Percentiles rank a stretch among this genome's conserved stretches.
These are phyloP conservation scores for Ceratocystis colombiana DNA, from an alignment of 2,329 filamentous ascomycete genomes.

Conservation along the genomic window DNA sequence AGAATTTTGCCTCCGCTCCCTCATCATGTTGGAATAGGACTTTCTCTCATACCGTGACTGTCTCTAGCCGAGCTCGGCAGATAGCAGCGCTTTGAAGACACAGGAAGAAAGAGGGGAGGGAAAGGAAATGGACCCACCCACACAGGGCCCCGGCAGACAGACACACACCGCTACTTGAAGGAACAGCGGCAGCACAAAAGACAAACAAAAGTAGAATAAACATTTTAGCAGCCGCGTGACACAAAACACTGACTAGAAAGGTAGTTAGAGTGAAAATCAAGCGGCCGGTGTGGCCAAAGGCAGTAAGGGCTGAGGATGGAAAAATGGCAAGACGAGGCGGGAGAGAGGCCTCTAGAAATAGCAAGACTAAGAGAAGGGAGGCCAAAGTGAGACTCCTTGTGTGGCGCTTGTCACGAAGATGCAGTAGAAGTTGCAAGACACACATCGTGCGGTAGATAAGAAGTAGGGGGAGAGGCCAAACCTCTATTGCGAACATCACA, in stretches of 20 bases:
- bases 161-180: conserved; percentile 11
- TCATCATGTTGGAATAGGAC: not conserved
- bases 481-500: too few species aligned
- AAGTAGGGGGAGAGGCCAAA: not conserved
- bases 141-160: not conserved
- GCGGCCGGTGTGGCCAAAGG: not conserved
- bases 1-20: conserved; percentile 3
- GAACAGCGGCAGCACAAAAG: not conserved
- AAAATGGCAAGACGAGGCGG: conserved; percentile 17
- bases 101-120: not conserved
- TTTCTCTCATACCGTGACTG: not conserved
- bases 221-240: not conserved
- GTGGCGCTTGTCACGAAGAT: not conserved
- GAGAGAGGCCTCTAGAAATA: not conserved
- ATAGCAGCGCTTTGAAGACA: not conserved
- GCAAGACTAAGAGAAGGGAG: conserved; percentile 14
- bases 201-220: conserved; percentile 10
- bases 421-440: not conserved
- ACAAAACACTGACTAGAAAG: not conserved
- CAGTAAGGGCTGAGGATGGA: not conserved
- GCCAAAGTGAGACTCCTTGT: not conserved
- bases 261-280: not conserved
- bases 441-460: not conserved
- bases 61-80: not conserved
- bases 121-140: not conserved